A percentile compares a stretch with the other conserved stretches of the same genome.
Conservation (phyloP, 352 stramenopile genomes). For the Globisporangium irregulare region DNA sequence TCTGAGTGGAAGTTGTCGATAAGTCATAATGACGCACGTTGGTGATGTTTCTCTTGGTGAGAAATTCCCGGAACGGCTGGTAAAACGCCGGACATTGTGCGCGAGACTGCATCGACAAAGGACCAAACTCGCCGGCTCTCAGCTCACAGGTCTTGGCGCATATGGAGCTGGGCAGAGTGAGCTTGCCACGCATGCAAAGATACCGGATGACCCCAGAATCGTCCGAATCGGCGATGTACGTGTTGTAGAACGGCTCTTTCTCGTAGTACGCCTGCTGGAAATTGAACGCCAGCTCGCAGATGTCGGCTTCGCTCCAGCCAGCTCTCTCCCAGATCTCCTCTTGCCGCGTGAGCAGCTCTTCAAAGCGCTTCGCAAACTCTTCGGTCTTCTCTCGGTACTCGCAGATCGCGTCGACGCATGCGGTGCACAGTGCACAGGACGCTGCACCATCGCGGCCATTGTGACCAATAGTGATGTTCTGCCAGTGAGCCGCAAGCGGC, state of each 20-base stretch:
- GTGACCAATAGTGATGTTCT: slow-evolving; percentile 3
- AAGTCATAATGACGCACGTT: neutral
- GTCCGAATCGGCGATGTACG: slow-evolving; percentile 19
- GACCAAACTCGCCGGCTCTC: neutral
- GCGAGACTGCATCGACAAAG: slow-evolving; percentile 2
- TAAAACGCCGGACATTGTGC: slow-evolving; percentile 4
- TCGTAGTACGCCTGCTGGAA: slow-evolving; percentile 22
- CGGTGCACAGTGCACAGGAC: slow-evolving; percentile 10
- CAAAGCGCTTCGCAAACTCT: slow-evolving; percentile 17
- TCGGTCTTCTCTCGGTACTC: slow-evolving; percentile 21
- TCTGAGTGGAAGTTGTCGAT: neutral
- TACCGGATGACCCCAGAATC: slow-evolving; percentile 16
- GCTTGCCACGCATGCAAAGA: slow-evolving; percentile 5
- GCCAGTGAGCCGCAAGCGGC: slow-evolving; percentile 9
- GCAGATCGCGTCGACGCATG: slow-evolving; percentile 15
- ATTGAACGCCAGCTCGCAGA: slow-evolving; percentile 17
- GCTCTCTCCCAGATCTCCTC: slow-evolving; percentile 18
- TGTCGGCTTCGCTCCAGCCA: slow-evolving; percentile 11
- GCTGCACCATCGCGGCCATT: neutral
- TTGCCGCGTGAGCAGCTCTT: slow-evolving; percentile 10
- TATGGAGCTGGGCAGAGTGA: neutral
- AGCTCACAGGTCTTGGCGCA: neutral
- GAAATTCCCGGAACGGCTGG: slow-evolving; percentile 2
- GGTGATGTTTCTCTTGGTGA: neutral
- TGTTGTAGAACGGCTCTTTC: slow-evolving; percentile 18